Base-by-base conservation (phyloP, 495 filamentous ascomycete species). In the Penicillium mononematosum region DNA sequence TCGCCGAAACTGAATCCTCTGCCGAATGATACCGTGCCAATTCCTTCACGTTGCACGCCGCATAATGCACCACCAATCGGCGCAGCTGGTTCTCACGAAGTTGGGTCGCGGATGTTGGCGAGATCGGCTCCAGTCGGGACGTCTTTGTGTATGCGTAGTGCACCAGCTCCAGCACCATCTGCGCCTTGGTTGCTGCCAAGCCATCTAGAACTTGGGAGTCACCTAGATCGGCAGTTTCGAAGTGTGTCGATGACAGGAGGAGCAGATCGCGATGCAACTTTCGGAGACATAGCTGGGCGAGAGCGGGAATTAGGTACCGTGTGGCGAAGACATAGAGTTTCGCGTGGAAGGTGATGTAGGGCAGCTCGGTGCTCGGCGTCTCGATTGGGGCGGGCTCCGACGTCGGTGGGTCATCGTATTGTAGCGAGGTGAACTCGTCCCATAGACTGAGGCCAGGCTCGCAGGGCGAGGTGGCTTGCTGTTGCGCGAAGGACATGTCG, bases 321-420 rank as follows among this genome's bases (percentile, higher is more conserved):
- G 72, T 76, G 32, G 75, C 76, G 45, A 78, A 78, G 58, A 78
- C 74, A 59, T 78, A 78, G 36, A 78, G 50, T 59, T 78, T 78
- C 22, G 76, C 76, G 45, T 78, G 76, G 66, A 77, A 78, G 36
- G 73, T 65, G 19, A 77, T 69, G 55, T 77, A 78, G 5, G 75
- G 74, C 11, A 75, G 62, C 6, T 66, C 66, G 11, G 58, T 48
- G 25, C 50, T 24, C 32, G 41, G 47, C 24, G 12, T 38, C 58
- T 44, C 61, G 65, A 24, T 58, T 50, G 41, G 60, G 42, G 36
- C 12, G 66, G 31, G 45, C 11, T 45, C 52, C 31, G 43, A 51
- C 29, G 41, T 45, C 11, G 56, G 34, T 8, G 46, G 64, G 8
- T 71, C 68, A 20, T 73, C 68, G 58, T 77, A 75, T 53, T 74